Evolutionary conservation across 345 rosid species (phyloP).

Genomic region (Lepidium sativum): DNA sequence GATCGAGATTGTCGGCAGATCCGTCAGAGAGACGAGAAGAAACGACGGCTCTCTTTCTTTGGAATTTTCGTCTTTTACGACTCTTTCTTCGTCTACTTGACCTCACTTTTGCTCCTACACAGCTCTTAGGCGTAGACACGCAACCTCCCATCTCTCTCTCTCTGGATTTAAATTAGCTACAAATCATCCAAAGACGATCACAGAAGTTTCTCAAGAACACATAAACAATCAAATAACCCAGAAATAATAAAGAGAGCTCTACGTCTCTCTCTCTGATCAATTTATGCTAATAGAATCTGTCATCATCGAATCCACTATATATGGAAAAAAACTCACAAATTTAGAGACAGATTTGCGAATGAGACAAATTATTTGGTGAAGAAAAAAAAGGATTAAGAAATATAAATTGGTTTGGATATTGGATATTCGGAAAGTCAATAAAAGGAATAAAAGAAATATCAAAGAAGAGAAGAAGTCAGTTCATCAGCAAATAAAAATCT

Average conservation of each 20-base stretch:
- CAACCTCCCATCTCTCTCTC: conserved; percentile 64
- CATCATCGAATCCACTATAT: conserved; percentile 20
- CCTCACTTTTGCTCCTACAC: conserved; percentile 56
- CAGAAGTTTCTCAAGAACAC: neutral
- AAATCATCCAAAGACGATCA: conserved; percentile 5
- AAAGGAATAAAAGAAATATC: neutral
- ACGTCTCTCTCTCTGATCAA: conserved; percentile 9
- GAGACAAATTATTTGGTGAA: conserved; percentile 17
- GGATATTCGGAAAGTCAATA: conserved; percentile 23
- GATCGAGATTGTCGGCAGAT: conserved; percentile 46
- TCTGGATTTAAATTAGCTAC: conserved; percentile 12
- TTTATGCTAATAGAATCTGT: conserved; percentile 7
- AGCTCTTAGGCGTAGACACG: conserved; percentile 62
- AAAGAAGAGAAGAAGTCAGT: neutral
- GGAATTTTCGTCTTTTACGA: conserved; percentile 37
- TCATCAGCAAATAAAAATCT: neutral
- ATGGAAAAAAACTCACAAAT: neutral
- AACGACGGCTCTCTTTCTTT: conserved; percentile 35
- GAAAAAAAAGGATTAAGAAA: neutral
- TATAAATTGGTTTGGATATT: neutral
- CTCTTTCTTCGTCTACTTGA: conserved; percentile 44
- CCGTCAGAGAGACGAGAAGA: conserved; percentile 49
- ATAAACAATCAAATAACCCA: neutral
- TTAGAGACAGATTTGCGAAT: neutral
- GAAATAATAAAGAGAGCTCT: neutral